A percentile compares a stretch with the other conserved stretches of the same genome.
Conservation (phyloP, 306 rosid genomes). For the Betula pendula region DNA sequence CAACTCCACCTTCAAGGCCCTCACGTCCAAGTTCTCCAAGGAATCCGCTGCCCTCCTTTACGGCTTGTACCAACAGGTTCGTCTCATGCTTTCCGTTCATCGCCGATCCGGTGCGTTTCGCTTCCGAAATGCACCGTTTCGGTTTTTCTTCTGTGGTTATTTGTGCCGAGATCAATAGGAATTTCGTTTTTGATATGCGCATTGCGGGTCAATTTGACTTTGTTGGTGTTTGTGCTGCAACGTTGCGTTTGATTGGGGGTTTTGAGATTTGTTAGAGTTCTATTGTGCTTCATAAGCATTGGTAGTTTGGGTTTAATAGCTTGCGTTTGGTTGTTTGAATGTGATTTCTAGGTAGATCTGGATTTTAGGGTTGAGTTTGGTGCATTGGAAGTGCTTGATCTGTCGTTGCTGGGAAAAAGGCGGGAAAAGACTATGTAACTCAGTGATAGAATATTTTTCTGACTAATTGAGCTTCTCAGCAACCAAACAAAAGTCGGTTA, state of each 20-base stretch:
- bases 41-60: conserved; percentile 85
- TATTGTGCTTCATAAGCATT: neutral
- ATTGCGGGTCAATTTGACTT: neutral
- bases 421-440: neutral
- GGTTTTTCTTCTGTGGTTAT: neutral
- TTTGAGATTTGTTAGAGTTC: neutral
- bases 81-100: neutral
- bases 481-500: neutral
- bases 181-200: neutral
- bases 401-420: conserved; percentile 3
- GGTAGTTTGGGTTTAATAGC: neutral
- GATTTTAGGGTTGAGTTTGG: conserved; percentile 6
- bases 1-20: conserved; percentile 70
- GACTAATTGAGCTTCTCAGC: neutral
- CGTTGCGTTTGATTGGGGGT: neutral
- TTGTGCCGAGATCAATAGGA: neutral
- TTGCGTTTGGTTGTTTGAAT: conserved; percentile 2
- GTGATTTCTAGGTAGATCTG: conserved; percentile 52
- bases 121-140: neutral
- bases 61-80: conserved; percentile 82
- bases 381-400: conserved; percentile 24
- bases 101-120: conserved; percentile 15
- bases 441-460: neutral
- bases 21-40: conserved; percentile 76
- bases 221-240: neutral